Conservation (phyloP, 2,329 filamentous ascomycete species). For the Venturia oleaginea region DNA sequence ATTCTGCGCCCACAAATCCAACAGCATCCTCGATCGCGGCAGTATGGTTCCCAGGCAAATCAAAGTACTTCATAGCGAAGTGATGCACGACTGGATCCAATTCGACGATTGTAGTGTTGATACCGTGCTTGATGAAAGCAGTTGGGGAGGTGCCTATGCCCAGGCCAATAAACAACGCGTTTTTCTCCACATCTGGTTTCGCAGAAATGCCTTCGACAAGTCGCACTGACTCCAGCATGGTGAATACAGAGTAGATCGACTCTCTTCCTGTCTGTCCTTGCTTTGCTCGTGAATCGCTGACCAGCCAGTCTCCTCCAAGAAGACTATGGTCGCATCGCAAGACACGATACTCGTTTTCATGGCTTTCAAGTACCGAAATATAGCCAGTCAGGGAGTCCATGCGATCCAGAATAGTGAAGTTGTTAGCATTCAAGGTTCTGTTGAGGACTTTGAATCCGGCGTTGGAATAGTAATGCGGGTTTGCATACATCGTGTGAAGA, state of each 20-base stretch:
- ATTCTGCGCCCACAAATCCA: slow-evolving; percentile 49
- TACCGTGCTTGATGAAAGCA: slow-evolving; percentile 76
- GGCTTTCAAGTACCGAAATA: slow-evolving; percentile 77
- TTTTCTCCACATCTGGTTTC: slow-evolving; percentile 56
- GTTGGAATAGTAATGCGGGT: slow-evolving; percentile 61
- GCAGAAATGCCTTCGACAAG: slow-evolving; percentile 53
- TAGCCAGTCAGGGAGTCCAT: slow-evolving; percentile 86
- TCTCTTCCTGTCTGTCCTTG: slow-evolving; percentile 54
- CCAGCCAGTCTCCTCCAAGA: slow-evolving; percentile 82
- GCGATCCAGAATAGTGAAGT: slow-evolving; percentile 71
- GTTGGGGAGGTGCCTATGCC: slow-evolving; percentile 88
- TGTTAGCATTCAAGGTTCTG: slow-evolving; percentile 50
- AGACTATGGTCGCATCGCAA: slow-evolving; percentile 92
- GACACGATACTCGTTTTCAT: slow-evolving; percentile 61
- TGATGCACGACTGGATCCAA: slow-evolving; percentile 84
- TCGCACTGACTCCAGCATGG: slow-evolving; percentile 85
- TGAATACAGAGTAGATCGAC: slow-evolving; percentile 92
- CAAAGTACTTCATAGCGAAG: slow-evolving; percentile 76
- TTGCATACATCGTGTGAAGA: slow-evolving; percentile 60
- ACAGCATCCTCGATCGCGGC: slow-evolving; percentile 77
- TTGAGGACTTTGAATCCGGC: slow-evolving; percentile 56
- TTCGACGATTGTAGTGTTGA: slow-evolving; percentile 89
- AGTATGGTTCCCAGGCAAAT: slow-evolving; percentile 65
- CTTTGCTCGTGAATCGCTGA: slow-evolving; percentile 33
- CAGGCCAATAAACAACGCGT: slow-evolving; percentile 79